Percentiles rank a stretch among this genome's conserved stretches.
Conservation (phyloP, 148 eudicot genomes). For the Amaranthus hypochondriacus region DNA sequence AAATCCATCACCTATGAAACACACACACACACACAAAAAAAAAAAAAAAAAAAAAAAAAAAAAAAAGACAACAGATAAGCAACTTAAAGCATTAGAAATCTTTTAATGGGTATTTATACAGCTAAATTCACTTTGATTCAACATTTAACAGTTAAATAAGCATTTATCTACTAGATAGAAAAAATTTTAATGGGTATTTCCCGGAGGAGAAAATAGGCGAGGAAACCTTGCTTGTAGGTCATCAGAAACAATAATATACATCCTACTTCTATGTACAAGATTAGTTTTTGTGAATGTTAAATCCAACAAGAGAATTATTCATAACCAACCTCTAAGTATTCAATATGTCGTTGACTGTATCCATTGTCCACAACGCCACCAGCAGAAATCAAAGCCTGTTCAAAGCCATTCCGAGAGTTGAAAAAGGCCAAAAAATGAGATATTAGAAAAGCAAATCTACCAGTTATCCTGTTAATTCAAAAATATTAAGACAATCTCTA, state of each 20-base stretch:
- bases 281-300: neutral
- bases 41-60: neutral
- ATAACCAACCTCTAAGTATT: slow-evolving; percentile 65
- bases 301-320: neutral
- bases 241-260: neutral
- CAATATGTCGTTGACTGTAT: slow-evolving; percentile 34
- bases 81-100: neutral
- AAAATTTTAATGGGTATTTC: neutral
- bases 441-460: neutral
- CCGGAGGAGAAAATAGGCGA: neutral
- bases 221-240: neutral
- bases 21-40: no score
- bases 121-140: neutral
- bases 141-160: no score
- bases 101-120: neutral
- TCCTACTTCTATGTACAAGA: neutral
- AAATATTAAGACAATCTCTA: neutral
- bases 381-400: slow-evolving; percentile 57
- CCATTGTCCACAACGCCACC: slow-evolving; percentile 37
- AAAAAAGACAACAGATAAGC: slow-evolving; percentile 9
- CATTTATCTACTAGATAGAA: neutral
- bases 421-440: slow-evolving; percentile 3
- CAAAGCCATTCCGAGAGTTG: slow-evolving; percentile 15
- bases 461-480: neutral
- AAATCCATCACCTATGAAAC: slow-evolving; percentile 84